Evolutionary conservation across 176 grass and related monocot species (phyloP).

Genomic region (Zoysia japonica): DNA sequence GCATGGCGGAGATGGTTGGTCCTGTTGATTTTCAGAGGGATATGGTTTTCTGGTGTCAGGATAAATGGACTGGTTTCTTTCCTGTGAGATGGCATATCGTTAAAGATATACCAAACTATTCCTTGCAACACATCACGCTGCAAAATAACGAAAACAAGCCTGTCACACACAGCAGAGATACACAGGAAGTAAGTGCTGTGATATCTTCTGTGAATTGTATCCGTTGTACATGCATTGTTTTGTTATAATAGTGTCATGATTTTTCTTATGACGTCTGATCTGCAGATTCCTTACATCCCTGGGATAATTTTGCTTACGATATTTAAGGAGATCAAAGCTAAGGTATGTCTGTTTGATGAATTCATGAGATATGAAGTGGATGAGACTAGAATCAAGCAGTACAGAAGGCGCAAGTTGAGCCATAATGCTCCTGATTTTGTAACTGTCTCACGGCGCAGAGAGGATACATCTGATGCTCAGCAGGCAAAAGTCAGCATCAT

Average conservation of each 20-base stretch:
- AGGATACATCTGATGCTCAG: not conserved
- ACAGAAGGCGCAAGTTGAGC: conserved; percentile 53
- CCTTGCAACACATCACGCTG: conserved; percentile 66
- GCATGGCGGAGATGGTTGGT: conserved; percentile 91
- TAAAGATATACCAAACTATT: conserved; percentile 78
- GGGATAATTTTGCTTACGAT: conserved; percentile 67
- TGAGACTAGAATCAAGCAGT: conserved; percentile 49
- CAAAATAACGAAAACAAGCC: conserved; percentile 94
- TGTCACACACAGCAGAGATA: conserved; percentile 94
- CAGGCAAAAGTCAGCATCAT: conserved; percentile 24
- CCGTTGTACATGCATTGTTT: too few relatives aligned
- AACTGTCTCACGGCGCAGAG: conserved; percentile 40
- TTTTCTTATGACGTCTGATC: conserved; percentile 6
- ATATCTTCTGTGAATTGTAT: not conserved
- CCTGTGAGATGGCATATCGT: conserved; percentile 90
- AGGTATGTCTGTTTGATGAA: conserved; percentile 66
- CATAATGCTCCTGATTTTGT: conserved; percentile 69
- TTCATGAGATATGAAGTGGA: conserved; percentile 71
- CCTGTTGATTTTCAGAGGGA: conserved; percentile 83
- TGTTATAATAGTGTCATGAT: too few relatives aligned
- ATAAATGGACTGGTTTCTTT: conserved; percentile 92
- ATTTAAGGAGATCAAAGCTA: conserved; percentile 58
- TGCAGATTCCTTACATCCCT: conserved; percentile 57
- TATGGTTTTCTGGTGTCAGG: conserved; percentile 95
- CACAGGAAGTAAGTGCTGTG: conserved; percentile 71